phyloP scores from a whole-genome alignment of 192 early-diverging fungal species.

The Mycoemilia scoparia region DNA sequence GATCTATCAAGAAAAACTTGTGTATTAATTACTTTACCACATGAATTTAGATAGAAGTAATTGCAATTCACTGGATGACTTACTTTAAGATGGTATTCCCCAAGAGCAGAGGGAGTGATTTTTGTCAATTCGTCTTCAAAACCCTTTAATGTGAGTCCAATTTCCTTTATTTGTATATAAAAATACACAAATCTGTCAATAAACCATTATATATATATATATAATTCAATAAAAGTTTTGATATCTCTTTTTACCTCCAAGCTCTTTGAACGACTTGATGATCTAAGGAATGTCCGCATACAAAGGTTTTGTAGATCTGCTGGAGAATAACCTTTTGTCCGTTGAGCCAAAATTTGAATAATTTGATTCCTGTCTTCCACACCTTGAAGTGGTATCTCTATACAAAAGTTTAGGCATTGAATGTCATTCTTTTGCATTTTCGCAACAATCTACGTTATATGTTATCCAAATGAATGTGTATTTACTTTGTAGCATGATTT shows the following conservation, averaged over 20 bases:
- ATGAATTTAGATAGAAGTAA: constrained; percentile 22
- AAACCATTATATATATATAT: constrained; percentile 21
- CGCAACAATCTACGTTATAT: constrained; percentile 2
- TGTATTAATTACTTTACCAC: background rate
- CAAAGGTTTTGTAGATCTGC: constrained; percentile 62
- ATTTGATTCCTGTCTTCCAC: no score
- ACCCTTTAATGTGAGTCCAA: no score
- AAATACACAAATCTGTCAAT: constrained; percentile 21
- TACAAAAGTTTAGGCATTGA: no score
- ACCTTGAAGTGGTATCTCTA: no score
- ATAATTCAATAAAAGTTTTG: constrained; percentile 1
- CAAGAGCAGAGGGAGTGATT: no score
- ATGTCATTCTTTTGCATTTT: constrained; percentile 12
- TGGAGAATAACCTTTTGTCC: constrained; percentile 71
- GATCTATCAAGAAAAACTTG: constrained; percentile 22
- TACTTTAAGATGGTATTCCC: no score
- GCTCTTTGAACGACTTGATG: constrained; percentile 9
- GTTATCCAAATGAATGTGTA: constrained; percentile 12
- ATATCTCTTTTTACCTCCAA: constrained; percentile 1
- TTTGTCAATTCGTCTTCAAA: no score
- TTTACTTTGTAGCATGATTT: constrained; percentile 18
- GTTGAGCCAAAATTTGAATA: no score
- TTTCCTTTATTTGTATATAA: no score
- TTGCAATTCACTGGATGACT: constrained; percentile 41
- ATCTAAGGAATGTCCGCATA: constrained; percentile 21